Percentiles rank a stretch among this genome's conserved stretches.
Evolutionary conservation across 805 yeast genomes (phyloP).

Genomic region (Wickerhamomyces chambardii): DNA sequence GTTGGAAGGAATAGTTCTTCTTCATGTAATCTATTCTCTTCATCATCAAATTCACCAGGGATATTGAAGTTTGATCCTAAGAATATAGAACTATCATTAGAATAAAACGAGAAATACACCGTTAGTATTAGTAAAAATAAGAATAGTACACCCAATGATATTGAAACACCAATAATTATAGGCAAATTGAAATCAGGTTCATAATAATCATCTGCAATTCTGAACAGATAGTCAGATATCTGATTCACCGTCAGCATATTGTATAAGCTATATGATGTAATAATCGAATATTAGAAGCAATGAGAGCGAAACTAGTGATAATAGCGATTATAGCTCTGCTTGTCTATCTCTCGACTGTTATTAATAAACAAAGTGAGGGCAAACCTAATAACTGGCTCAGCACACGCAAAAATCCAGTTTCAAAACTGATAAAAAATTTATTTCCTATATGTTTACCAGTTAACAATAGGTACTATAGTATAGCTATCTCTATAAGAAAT

Average conservation of each 20-base stretch:
- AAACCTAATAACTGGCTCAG: too few species aligned
- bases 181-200: conserved; percentile 22
- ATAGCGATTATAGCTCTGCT: too few species aligned
- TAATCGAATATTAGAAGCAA: too few species aligned
- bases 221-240: background rate
- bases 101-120: conserved; percentile 20
- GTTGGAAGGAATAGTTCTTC: conserved; percentile 33
- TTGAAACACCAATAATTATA: conserved; percentile 24
- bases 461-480: too few species aligned
- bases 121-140: conserved; percentile 20
- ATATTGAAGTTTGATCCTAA: conserved; percentile 23
- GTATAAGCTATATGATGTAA: too few species aligned
- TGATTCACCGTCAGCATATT: background rate
- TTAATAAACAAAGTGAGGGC: too few species aligned
- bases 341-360: too few species aligned
- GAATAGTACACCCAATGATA: conserved; percentile 27
- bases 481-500: too few species aligned
- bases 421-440: too few species aligned
- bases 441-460: too few species aligned
- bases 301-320: too few species aligned
- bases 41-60: conserved; percentile 60
- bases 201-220: background rate
- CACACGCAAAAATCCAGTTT: too few species aligned
- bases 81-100: conserved; percentile 19
- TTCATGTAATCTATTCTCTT: conserved; percentile 51